Percentiles rank a stretch among this genome's conserved stretches.
These are phyloP conservation scores for Aphanomyces stellatus DNA, from an alignment of 352 stramenopile species.

Conservation along the genomic window DNA sequence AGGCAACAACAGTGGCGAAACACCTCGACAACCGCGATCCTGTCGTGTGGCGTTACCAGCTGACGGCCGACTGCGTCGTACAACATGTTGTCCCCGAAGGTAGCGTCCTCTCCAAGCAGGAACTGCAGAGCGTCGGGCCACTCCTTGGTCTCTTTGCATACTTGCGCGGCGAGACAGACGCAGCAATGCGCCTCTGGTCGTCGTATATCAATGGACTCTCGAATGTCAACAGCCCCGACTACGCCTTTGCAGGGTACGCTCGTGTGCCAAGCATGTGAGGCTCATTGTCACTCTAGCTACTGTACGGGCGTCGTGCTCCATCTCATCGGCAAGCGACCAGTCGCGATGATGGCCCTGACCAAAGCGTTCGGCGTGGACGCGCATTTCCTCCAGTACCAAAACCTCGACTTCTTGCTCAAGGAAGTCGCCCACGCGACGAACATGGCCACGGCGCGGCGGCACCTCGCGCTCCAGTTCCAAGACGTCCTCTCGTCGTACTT, in stretches of 20 bases:
- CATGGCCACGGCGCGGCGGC: neutral
- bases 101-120: neutral
- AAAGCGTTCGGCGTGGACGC: neutral
- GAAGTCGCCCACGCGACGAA: neutral
- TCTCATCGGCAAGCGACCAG: neutral
- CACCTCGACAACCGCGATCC: neutral
- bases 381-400: neutral
- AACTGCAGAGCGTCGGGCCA: neutral
- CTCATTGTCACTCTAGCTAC: neutral
- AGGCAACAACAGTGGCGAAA: neutral
- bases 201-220: neutral
- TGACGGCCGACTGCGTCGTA: neutral
- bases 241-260: constrained; percentile 7
- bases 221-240: constrained; percentile 4
- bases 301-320: constrained; percentile 5
- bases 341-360: neutral
- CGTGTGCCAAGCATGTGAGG: neutral
- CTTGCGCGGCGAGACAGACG: neutral
- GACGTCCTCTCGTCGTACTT: constrained; percentile 1
- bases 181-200: neutral
- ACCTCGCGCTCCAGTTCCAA: neutral
- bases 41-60: neutral
- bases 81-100: neutral
- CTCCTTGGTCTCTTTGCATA: neutral
- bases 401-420: neutral